phyloP scores from a whole-genome alignment of 2,329 filamentous ascomycete genomes.

The Cordyceps cateniannulata region DNA sequence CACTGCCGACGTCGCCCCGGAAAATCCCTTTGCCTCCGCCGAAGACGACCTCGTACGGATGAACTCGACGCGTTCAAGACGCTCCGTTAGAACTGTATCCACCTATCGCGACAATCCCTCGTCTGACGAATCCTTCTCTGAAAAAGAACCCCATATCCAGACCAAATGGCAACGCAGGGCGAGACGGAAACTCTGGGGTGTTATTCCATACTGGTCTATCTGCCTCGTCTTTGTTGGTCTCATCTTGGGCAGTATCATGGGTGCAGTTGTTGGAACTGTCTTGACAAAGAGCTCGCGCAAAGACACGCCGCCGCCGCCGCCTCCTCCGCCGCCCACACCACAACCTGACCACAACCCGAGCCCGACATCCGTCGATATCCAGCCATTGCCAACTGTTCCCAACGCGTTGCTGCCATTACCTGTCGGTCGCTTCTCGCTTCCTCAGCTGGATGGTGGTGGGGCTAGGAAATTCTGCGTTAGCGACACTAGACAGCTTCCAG shows the following conservation, averaged over 20 bases:
- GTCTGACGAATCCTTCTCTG: conserved; percentile 36
- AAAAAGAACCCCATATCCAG: conserved; percentile 37
- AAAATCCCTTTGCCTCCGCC: conserved; percentile 56
- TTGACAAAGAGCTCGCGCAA: conserved; percentile 19
- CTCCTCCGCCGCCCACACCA: not conserved
- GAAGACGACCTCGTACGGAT: conserved; percentile 46
- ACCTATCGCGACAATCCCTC: conserved; percentile 47
- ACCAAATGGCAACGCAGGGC: conserved; percentile 49
- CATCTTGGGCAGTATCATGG: conserved; percentile 49
- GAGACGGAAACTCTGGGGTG: conserved; percentile 48
- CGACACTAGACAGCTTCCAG: conserved; percentile 45
- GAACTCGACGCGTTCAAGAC: conserved; percentile 31
- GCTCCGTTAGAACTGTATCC: conserved; percentile 36
- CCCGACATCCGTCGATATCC: conserved; percentile 39
- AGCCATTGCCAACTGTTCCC: conserved; percentile 44
- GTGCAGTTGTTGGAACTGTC: conserved; percentile 48
- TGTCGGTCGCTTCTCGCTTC: conserved; percentile 50
- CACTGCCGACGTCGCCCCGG: conserved; percentile 52
- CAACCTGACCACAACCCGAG: conserved; percentile 25
- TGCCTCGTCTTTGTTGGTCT: conserved; percentile 42
- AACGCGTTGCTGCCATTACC: conserved; percentile 45
- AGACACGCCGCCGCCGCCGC: not conserved
- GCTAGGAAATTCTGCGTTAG: conserved; percentile 51
- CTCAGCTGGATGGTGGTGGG: conserved; percentile 43
- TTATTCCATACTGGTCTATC: conserved; percentile 57